These are phyloP conservation scores for Ormosia semicastrata DNA, from an alignment of 306 rosid species.

Conservation along the genomic window DNA sequence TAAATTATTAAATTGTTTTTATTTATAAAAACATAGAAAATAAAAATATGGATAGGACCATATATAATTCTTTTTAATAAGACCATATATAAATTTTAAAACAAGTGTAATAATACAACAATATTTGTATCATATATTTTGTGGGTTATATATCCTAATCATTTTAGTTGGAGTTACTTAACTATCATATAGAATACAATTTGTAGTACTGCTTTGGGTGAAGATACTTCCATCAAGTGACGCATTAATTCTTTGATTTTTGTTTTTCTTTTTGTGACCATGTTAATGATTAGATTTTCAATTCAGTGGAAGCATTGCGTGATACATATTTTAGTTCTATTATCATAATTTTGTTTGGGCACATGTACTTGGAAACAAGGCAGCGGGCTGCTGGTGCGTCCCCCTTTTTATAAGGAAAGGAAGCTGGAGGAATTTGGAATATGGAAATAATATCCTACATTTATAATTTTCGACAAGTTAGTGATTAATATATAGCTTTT, in stretches of 20 bases:
- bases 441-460: neutral
- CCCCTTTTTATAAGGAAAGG: neutral
- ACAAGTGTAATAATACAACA: neutral
- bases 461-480: neutral
- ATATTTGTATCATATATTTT: neutral
- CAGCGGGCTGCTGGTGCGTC: neutral
- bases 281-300: neutral
- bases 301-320: neutral
- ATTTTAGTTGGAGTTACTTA: slow-evolving; percentile 4
- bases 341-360: neutral
- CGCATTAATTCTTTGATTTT: neutral
- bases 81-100: neutral
- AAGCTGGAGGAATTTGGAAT: neutral
- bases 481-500: neutral
- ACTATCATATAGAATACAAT: neutral
- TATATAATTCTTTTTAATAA: neutral
- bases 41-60: neutral
- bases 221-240: neutral
- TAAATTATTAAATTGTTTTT: neutral
- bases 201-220: neutral
- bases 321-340: neutral
- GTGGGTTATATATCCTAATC: slow-evolving; percentile 27
- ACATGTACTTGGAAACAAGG: neutral
- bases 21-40: neutral
- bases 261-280: neutral